These are phyloP conservation scores for Trametes maxima DNA, from an alignment of 768 basidiomycete species.

Conservation along the genomic window DNA sequence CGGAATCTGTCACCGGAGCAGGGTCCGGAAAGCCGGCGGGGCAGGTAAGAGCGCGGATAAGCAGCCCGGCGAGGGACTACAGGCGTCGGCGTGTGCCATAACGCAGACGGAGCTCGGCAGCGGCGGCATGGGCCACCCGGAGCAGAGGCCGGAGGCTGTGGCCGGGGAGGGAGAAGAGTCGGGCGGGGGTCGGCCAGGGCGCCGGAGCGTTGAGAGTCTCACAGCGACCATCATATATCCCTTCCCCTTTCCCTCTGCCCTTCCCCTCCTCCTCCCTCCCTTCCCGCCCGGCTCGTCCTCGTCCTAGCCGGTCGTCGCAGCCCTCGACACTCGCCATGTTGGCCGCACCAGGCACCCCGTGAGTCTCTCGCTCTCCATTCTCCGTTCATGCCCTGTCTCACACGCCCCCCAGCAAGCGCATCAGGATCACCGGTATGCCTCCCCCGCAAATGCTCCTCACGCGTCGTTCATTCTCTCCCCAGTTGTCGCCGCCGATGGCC, in stretches of 20 bases:
- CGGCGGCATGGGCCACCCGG: neutral
- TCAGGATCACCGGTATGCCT: conserved; percentile 71
- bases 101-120: neutral
- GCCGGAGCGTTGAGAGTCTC: neutral
- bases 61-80: too few relatives aligned
- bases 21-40: too few relatives aligned
- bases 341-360: conserved; percentile 32
- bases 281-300: neutral
- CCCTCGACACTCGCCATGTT: conserved; percentile 28
- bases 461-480: conserved; percentile 4
- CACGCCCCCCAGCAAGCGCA: conserved; percentile 57
- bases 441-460: neutral
- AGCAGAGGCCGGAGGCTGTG: conserved; percentile 15
- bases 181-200: neutral
- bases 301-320: neutral
- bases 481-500: conserved; percentile 95
- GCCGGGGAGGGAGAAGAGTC: neutral
- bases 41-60: too few relatives aligned
- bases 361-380: conserved; percentile 21
- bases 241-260: neutral
- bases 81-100: too few relatives aligned
- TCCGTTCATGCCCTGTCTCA: conserved; percentile 25
- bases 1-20: too few relatives aligned
- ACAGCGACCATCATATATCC: conserved; percentile 11
- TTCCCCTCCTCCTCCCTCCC: neutral